Percentiles rank a stretch among this genome's conserved stretches.
Conservation (phyloP, 1,284 basidiomycete genomes). For the Pterulicium gracile region DNA sequence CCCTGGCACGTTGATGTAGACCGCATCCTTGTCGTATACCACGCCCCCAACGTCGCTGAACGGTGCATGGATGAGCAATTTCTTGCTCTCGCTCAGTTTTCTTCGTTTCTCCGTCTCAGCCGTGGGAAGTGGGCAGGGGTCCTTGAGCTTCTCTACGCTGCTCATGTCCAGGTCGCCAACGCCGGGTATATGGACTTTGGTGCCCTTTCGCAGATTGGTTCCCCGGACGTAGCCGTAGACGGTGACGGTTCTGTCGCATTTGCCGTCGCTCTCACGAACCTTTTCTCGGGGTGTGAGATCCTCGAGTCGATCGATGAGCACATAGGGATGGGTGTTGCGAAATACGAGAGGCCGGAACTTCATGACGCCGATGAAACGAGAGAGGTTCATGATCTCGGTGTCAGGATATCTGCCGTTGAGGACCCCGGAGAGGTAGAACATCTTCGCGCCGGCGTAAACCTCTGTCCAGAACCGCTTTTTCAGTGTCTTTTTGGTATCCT, state of each 20-base stretch:
- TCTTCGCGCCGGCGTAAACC: slow-evolving; percentile 96
- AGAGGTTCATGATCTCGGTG: slow-evolving; percentile 91
- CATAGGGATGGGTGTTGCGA: slow-evolving; percentile 90
- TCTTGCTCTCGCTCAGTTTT: slow-evolving; percentile 93
- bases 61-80: slow-evolving; percentile 87
- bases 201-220: slow-evolving; percentile 73
- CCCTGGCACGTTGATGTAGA: slow-evolving; percentile 96
- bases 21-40: slow-evolving; percentile 97
- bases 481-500: slow-evolving; percentile 87
- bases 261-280: slow-evolving; percentile 70
- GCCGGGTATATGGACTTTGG: slow-evolving; percentile 93
- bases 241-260: slow-evolving; percentile 84
- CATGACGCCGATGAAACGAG: slow-evolving; percentile 95
- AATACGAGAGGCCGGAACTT: slow-evolving; percentile 98
- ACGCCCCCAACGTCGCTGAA: slow-evolving; percentile 98
- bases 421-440: slow-evolving; percentile 97
- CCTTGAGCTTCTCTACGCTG: slow-evolving; percentile 68
- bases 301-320: slow-evolving; percentile 93
- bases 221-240: slow-evolving; percentile 94
- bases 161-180: slow-evolving; percentile 81
- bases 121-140: slow-evolving; percentile 93
- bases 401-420: slow-evolving; percentile 98
- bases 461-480: slow-evolving; percentile 99
- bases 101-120: slow-evolving; percentile 87
- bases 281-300: slow-evolving; percentile 88